Percentiles rank a stretch among this genome's conserved stretches.
phyloP scores from a whole-genome alignment of 495 filamentous ascomycete species.

The Aspergillus wentii region DNA sequence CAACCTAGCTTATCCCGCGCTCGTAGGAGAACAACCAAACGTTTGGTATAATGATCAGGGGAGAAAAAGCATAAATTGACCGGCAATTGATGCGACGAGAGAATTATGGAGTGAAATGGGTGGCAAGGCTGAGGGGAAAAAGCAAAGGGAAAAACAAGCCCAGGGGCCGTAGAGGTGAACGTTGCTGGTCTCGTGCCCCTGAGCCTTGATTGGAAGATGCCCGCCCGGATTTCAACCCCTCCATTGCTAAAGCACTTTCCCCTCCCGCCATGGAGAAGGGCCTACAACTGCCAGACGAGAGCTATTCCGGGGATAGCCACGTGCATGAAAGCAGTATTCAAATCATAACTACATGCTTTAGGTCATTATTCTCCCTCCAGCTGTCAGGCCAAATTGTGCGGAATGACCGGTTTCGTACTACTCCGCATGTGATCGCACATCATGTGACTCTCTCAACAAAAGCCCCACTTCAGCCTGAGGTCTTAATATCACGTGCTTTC shows the following conservation, averaged over 20 bases:
- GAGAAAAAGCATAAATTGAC: too few relatives aligned
- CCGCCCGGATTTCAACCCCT: too few relatives aligned
- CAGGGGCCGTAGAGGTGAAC: neutral
- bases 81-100: conserved; percentile 11
- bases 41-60: too few relatives aligned
- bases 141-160: conserved; percentile 1
- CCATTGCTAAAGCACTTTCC: conserved; percentile 4
- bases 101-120: neutral
- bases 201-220: conserved; percentile 31
- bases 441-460: conserved; percentile 10
- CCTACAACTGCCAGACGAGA: too few relatives aligned
- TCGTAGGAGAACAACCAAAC: too few relatives aligned
- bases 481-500: neutral
- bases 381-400: too few relatives aligned
- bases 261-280: too few relatives aligned
- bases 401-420: neutral
- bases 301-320: too few relatives aligned
- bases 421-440: conserved; percentile 12
- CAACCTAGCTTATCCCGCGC: too few relatives aligned
- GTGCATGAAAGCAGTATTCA: too few relatives aligned
- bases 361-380: too few relatives aligned
- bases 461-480: neutral
- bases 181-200: conserved; percentile 36
- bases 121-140: neutral
- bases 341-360: too few relatives aligned